These are phyloP conservation scores for Talaromyces sp. DNA, from an alignment of 2,329 filamentous ascomycete genomes.

Conservation along the genomic window DNA sequence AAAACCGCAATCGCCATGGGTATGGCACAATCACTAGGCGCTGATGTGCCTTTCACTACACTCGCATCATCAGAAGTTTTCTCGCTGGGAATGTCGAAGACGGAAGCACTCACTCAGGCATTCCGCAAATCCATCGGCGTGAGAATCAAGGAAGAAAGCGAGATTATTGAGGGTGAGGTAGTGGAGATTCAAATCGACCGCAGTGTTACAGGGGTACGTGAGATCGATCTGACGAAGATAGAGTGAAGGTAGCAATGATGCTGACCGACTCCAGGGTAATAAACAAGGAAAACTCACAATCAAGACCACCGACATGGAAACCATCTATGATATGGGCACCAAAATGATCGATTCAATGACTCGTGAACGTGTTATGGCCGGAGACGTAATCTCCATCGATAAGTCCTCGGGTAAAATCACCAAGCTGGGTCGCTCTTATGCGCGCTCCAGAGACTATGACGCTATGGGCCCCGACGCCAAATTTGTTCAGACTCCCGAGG, in stretches of 20 bases:
- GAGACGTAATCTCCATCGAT: conserved; percentile 97
- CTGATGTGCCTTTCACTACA: conserved; percentile 95
- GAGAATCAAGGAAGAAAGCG: conserved; percentile 96
- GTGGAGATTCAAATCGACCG: conserved; percentile 98
- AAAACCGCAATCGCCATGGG: conserved; percentile 99
- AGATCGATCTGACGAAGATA: background rate
- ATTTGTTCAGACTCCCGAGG: conserved; percentile 95
- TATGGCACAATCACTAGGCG: conserved; percentile 91
- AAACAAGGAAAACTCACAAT: conserved; percentile 99
- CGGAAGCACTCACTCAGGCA: conserved; percentile 95
- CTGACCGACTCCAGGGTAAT: conserved; percentile 57
- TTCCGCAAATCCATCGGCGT: conserved; percentile 98
- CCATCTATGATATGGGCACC: conserved; percentile 97
- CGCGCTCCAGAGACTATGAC: conserved; percentile 94
- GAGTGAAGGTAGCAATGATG: conserved; percentile 15
- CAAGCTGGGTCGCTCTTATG: conserved; percentile 92
- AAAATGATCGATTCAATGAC: conserved; percentile 99
- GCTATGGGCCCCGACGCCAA: conserved; percentile 98
- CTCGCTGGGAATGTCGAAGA: conserved; percentile 99
- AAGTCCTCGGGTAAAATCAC: conserved; percentile 98
- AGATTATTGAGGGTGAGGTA: conserved; percentile 98
- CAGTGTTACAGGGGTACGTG: conserved; percentile 76
- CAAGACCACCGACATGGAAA: conserved; percentile 99
- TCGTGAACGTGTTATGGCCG: conserved; percentile 97
- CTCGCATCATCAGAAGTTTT: conserved; percentile 96